Base-by-base conservation (phyloP, 306 rosid genomes). In the Gastrolobium villosum region DNA sequence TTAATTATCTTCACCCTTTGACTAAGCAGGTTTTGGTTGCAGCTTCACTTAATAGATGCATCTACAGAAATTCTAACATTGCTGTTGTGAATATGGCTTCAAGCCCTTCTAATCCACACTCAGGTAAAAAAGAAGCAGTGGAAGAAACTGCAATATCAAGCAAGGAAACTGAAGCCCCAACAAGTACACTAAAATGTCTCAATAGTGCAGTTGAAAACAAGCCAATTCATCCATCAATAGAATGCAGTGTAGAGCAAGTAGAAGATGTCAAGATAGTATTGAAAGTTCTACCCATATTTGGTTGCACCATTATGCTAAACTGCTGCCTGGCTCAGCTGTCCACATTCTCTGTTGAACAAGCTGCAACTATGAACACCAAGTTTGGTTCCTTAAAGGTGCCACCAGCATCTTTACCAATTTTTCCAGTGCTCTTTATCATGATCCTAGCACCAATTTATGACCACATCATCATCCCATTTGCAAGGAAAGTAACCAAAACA, bases 311-410 rank as follows among this genome's bases (percentile, higher is more conserved):
- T 32, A 93, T 95, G 87, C 93, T 95, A 52, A 95, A 93, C 45
- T 93, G 97, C 68, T 95, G 99, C 74, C 70, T 95, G 36, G 99
- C 99, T 28, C 98, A 95, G 76, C 93, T 95, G 3, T 89, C 97
- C 35, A 95, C 99, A 32, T 93, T 91, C 84, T 95, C 99, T 1
- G 88, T 95, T n/a, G 88, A 95, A 75, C 98, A 93, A 84, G 98
- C 99, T 0, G 91, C 96, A 2, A 87, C 99, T 0, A 95, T 95
- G 98, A 60, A 95, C 92, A 93, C 97, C 64, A 86, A 88, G 74
- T 83, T 95, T 2, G 93, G 98, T 74, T 88, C 97, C 57, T 30
- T 95, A 0, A 86, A 77, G 44, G 93, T 95, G 31, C 97, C 98
- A 8, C 98, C 99, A 0, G 97, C 98, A 2, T 95, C 99, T 5